Percentiles rank a stretch among this genome's conserved stretches.
Conservation (phyloP, 108 stramenopile species). For the Ochromonas danica region DNA sequence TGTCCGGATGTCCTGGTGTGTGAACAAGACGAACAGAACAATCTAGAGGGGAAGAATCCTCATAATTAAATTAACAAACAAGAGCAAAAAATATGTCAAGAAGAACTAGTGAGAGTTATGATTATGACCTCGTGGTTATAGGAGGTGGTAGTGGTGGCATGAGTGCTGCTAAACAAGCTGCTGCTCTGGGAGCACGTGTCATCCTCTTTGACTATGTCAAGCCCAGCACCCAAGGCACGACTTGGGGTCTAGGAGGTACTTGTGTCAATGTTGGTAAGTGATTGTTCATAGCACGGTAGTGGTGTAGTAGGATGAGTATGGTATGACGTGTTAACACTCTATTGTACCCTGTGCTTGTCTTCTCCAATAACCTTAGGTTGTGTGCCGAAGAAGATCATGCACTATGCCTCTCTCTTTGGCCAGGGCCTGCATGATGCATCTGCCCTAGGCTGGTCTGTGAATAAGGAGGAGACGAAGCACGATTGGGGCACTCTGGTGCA, state of each 20-base stretch:
- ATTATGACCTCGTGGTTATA: constrained; percentile 3
- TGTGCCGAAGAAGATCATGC: constrained; percentile 19
- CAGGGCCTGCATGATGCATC: constrained; percentile 27
- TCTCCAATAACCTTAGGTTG: too few relatives aligned
- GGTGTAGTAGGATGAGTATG: too few relatives aligned
- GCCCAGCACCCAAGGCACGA: constrained; percentile 1
- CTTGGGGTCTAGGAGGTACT: constrained; percentile 24
- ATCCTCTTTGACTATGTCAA: constrained; percentile 20
- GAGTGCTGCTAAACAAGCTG: constrained; percentile 7
- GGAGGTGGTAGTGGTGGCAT: constrained; percentile 26
- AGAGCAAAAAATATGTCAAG: too few relatives aligned
- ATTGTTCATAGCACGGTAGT: too few relatives aligned
- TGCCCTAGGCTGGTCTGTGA: constrained; percentile 21
- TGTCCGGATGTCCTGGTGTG: too few relatives aligned
- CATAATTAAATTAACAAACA: too few relatives aligned
- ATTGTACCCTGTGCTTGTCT: too few relatives aligned
- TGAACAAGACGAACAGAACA: too few relatives aligned
- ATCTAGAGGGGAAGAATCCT: too few relatives aligned
- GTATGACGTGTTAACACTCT: too few relatives aligned
- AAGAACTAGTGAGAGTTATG: not conserved
- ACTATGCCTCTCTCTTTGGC: not conserved
- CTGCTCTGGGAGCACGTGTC: not conserved
- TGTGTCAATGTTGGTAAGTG: constrained; percentile 31
- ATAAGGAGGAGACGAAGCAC: constrained; percentile 9
- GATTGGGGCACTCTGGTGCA: constrained; percentile 50